Conservation (phyloP, 2,329 filamentous ascomycete genomes). For the Pseudocercospora fijiensis region DNA sequence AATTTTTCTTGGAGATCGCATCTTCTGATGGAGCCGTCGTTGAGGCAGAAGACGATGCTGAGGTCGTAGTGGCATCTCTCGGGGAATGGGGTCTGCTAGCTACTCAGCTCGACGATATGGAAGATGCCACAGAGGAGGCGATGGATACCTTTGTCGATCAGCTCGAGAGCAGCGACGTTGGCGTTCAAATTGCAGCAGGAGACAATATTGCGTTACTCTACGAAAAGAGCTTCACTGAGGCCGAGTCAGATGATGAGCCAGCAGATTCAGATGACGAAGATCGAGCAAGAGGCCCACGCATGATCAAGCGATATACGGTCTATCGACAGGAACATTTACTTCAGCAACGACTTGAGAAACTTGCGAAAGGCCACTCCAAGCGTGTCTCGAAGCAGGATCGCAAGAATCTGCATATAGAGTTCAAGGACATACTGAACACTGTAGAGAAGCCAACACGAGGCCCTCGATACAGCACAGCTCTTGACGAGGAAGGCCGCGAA, state of each 20-base stretch:
- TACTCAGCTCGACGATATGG: constrained; percentile 72
- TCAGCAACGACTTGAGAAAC: constrained; percentile 57
- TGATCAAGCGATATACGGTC: constrained; percentile 65
- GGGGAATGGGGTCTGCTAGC: constrained; percentile 78
- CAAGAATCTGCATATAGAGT: constrained; percentile 64
- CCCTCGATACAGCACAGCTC: constrained; percentile 64
- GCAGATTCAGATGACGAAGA: constrained; percentile 47
- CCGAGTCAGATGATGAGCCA: constrained; percentile 56
- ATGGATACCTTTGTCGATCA: constrained; percentile 83
- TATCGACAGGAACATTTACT: constrained; percentile 65
- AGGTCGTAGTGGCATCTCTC: constrained; percentile 71
- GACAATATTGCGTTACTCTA: constrained; percentile 80
- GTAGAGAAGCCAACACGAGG: constrained; percentile 66
- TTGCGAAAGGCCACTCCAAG: constrained; percentile 61
- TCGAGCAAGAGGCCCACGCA: constrained; percentile 41
- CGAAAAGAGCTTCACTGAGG: constrained; percentile 65
- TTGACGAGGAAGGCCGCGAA: constrained; percentile 59
- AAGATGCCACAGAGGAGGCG: constrained; percentile 67
- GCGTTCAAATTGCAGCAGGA: constrained; percentile 74
- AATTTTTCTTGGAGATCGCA: constrained; percentile 73
- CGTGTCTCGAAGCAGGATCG: constrained; percentile 66
- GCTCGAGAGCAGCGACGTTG: constrained; percentile 69
- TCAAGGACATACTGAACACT: constrained; percentile 64
- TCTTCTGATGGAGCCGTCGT: constrained; percentile 75
- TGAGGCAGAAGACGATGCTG: constrained; percentile 67